A percentile compares a stretch with the other conserved stretches of the same genome.
Conservation (phyloP, 2,329 filamentous ascomycete species). For the Ascochyta koolunga region DNA sequence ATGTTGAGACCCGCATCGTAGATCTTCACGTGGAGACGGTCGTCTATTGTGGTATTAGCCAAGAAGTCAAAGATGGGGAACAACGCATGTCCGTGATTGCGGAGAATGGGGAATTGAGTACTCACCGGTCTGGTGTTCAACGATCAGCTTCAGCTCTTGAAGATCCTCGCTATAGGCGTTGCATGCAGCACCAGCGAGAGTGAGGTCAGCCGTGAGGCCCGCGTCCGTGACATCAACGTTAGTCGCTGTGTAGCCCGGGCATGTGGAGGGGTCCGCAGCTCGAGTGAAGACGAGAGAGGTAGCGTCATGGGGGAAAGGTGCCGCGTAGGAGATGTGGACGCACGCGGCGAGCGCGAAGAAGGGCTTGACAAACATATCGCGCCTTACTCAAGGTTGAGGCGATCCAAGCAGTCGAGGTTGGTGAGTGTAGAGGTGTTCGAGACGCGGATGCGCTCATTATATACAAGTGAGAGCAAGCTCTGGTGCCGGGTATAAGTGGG, state of each 20-base stretch:
- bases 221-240: conserved; percentile 61
- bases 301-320: conserved; percentile 19
- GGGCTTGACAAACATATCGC: conserved; percentile 26
- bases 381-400: conserved; percentile 1
- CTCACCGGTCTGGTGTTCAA: conserved; percentile 67
- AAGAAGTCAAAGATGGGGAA: neutral
- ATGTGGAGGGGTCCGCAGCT: conserved; percentile 54
- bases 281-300: conserved; percentile 11
- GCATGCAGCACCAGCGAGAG: conserved; percentile 69
- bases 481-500: conserved; percentile 15
- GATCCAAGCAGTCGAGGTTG: neutral
- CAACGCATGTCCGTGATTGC: neutral
- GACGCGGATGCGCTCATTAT: conserved; percentile 3
- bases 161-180: conserved; percentile 66
- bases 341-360: conserved; percentile 25
- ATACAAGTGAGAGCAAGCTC: conserved; percentile 1
- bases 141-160: conserved; percentile 60
- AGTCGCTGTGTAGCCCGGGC: conserved; percentile 71
- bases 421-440: neutral
- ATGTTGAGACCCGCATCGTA: conserved; percentile 72
- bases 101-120: neutral
- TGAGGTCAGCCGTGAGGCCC: conserved; percentile 72
- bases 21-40: conserved; percentile 76
- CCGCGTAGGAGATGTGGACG: conserved; percentile 22
- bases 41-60: conserved; percentile 52